Conservation (phyloP, 495 filamentous ascomycete species). For the Friedmanniomyces simplex region DNA sequence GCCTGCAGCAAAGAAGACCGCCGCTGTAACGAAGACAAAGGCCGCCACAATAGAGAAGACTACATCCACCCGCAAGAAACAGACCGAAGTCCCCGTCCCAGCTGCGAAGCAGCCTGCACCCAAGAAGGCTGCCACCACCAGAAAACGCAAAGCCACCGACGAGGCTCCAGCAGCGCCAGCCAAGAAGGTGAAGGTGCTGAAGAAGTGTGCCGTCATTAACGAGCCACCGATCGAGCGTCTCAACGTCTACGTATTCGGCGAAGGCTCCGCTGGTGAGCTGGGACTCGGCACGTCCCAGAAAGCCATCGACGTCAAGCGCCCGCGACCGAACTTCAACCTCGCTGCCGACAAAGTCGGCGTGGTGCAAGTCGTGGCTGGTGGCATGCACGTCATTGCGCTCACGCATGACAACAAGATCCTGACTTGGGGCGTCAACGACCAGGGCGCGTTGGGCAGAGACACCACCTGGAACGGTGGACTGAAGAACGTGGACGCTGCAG, state of each 20-base stretch:
- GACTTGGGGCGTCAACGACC: constrained; percentile 65
- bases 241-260: constrained; percentile 59
- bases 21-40: neutral
- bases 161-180: constrained; percentile 3
- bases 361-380: constrained; percentile 52
- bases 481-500: constrained; percentile 47
- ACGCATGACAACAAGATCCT: constrained; percentile 55
- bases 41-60: constrained; percentile 4
- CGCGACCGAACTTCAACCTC: constrained; percentile 52
- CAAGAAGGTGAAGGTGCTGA: constrained; percentile 21
- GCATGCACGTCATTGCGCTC: constrained; percentile 56
- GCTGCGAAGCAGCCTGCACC: constrained; percentile 4
- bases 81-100: neutral
- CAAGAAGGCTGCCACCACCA: constrained; percentile 3
- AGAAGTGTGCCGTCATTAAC: constrained; percentile 30
- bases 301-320: constrained; percentile 56
- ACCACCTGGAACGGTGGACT: constrained; percentile 48
- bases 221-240: constrained; percentile 36
- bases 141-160: constrained; percentile 10
- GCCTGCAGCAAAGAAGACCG: constrained; percentile 2
- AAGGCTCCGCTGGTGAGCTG: constrained; percentile 57
- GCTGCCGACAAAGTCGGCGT: constrained; percentile 50
- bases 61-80: neutral
- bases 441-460: constrained; percentile 54
- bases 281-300: constrained; percentile 53